Conservation (phyloP, 768 basidiomycete genomes). For the Leccinum subtestaceum region DNA sequence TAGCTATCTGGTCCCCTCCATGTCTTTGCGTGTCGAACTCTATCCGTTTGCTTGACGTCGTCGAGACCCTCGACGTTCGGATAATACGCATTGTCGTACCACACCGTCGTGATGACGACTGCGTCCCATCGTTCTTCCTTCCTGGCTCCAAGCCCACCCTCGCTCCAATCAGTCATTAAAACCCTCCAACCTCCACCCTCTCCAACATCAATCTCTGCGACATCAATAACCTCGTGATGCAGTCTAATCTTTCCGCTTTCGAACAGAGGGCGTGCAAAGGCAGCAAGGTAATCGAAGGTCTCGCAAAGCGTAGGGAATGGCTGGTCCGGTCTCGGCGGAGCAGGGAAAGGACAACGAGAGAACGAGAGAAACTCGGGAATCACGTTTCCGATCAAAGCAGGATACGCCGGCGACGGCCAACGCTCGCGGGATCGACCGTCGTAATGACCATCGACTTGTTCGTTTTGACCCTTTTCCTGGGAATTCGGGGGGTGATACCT, state of each 20-base stretch:
- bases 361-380: conserved; percentile 40
- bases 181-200: conserved; percentile 40
- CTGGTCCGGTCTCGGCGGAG: conserved; percentile 20
- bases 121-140: conserved; percentile 46
- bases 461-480: not conserved
- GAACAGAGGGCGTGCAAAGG: conserved; percentile 25
- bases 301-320: conserved; percentile 31
- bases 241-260: conserved; percentile 37
- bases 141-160: conserved; percentile 17
- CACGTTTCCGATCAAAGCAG: conserved; percentile 48
- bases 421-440: conserved; percentile 5
- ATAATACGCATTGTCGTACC: conserved; percentile 46
- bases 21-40: conserved; percentile 41
- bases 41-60: conserved; percentile 31
- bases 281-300: conserved; percentile 27
- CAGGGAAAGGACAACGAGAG: conserved; percentile 30
- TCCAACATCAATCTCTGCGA: conserved; percentile 34
- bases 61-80: conserved; percentile 44
- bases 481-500: conserved; percentile 14
- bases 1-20: conserved; percentile 41
- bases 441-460: not conserved
- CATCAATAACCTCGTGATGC: conserved; percentile 38
- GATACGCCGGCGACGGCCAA: conserved; percentile 51
- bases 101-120: conserved; percentile 45
- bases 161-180: conserved; percentile 35